Evolutionary conservation across 129 eudicot species (phyloP), one percentile per base, ranked within the genome.

Genomic region (Chrysanthemum seticuspe): DNA sequence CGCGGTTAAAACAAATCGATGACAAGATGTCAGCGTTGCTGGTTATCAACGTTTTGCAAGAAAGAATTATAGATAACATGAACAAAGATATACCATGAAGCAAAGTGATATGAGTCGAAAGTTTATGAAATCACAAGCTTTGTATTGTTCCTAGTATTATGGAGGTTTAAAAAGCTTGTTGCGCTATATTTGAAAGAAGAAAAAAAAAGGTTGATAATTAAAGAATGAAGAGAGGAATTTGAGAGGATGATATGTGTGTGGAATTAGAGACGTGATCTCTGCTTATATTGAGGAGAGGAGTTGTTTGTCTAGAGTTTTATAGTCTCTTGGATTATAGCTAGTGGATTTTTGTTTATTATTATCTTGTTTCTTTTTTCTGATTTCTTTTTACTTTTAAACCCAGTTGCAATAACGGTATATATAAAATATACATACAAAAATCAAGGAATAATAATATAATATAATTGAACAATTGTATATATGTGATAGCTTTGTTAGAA

Each of bases 231-330:
- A 25, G 47, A 47, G 61, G 59, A 62, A 49, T 40, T 5, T 12
- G 50, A 65, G 77, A 54, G 13, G 72, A 70, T 71, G 82, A 78
- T 71, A 44, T 52, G 70, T 64, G 67, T 54, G 77, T 78, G 77
- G 73, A 78, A 56, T 53, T 53, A 16, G 59, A 71, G 77, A 78
- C 62, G 77, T 78, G 77, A 63, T 71, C 60, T 63, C 82, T 71
- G 21, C 68, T 78, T 78, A 78, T 77, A 78, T 63, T 16, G 67
- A 40, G 49, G 82, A 70, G 69, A 40, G 19, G 81, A 53, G 64
- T 54, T 18, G 57, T 12, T 15, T 69, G 56, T 76, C 16, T 27
- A 62, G 68, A 13, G 10, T 16, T 50, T 25, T 66, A 60, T 27
- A 52, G 31, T 63, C 21, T 27, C 16, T 71, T 70, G 64, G 71